These are phyloP conservation scores for Arthrobotrys musiformis DNA, from an alignment of 2,329 filamentous ascomycete genomes.

Conservation along the genomic window DNA sequence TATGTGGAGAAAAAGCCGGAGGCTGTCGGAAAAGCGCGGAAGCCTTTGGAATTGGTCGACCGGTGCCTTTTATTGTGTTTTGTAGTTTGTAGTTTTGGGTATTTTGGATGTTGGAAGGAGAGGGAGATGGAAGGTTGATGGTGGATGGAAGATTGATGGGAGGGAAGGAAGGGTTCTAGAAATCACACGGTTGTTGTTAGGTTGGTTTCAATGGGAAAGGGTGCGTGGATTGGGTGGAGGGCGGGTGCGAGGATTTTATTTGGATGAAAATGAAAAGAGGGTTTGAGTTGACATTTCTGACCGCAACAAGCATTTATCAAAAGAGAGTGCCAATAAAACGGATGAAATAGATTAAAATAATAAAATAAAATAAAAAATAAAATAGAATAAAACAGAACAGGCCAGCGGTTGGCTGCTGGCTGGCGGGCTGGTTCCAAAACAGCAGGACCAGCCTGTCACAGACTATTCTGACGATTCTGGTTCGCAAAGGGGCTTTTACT, in stretches of 20 bases:
- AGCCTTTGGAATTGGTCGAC: slow-evolving; percentile 18
- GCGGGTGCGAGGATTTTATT: slow-evolving; percentile 28
- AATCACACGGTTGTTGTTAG: neutral
- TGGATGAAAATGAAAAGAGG: too few species aligned
- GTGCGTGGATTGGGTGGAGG: too few species aligned
- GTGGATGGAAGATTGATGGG: too few species aligned
- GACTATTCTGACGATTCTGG: slow-evolving; percentile 10
- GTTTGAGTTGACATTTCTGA: slow-evolving; percentile 22
- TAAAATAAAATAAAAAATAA: too few species aligned
- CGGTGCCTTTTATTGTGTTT: too few species aligned
- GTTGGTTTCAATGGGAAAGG: neutral
- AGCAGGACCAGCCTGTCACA: slow-evolving; percentile 21
- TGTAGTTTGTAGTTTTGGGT: neutral
- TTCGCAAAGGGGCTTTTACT: slow-evolving; percentile 1
- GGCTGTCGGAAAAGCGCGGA: slow-evolving; percentile 23
- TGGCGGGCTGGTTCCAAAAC: slow-evolving; percentile 2
- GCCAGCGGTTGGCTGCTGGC: slow-evolving; percentile 1
- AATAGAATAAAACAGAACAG: neutral
- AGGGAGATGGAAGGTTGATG: too few species aligned
- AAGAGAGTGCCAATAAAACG: slow-evolving; percentile 20
- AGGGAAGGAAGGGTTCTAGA: slow-evolving; percentile 4
- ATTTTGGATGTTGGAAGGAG: neutral
- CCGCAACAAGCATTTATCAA: neutral
- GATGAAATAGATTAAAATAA: neutral
- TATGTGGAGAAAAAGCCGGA: slow-evolving; percentile 4